Conservation (phyloP, 1,284 basidiomycete species). For the Puccinia novopanici region DNA sequence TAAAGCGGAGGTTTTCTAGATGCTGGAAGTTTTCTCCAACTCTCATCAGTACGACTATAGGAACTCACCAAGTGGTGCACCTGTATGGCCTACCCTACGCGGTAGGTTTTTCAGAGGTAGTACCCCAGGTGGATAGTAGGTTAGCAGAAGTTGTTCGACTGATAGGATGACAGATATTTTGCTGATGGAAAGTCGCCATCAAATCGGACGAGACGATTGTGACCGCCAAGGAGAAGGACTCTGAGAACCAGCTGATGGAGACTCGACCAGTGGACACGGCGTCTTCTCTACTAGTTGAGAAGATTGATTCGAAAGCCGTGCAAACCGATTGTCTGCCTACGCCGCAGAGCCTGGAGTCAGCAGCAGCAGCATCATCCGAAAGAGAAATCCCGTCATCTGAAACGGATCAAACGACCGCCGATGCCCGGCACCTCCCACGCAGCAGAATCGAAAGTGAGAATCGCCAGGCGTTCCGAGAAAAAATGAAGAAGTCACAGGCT, state of each 20-base stretch:
- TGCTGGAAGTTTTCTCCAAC: background rate
- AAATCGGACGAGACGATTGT: conserved; percentile 18
- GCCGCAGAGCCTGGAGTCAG: background rate
- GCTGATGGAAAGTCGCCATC: conserved; percentile 9
- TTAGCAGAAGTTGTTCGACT: background rate
- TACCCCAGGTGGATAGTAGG: background rate
- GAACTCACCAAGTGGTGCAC: no score
- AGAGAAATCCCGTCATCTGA: no score
- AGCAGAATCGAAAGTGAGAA: no score
- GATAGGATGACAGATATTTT: background rate
- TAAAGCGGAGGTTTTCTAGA: background rate
- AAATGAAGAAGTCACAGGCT: no score
- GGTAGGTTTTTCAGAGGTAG: background rate
- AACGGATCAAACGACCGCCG: background rate
- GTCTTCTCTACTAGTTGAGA: background rate
- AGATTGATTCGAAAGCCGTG: background rate
- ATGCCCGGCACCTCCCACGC: background rate
- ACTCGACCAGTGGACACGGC: conserved; percentile 9
- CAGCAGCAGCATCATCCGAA: background rate
- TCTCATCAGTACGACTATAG: background rate
- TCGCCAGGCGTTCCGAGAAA: no score
- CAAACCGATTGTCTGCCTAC: background rate
- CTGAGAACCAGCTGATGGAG: background rate
- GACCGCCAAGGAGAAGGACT: no score
- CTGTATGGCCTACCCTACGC: background rate